Evolutionary conservation across 352 stramenopile species (phyloP), one percentile per base, ranked within the genome.

Genomic region (Thalassiosira ordinaria): DNA sequence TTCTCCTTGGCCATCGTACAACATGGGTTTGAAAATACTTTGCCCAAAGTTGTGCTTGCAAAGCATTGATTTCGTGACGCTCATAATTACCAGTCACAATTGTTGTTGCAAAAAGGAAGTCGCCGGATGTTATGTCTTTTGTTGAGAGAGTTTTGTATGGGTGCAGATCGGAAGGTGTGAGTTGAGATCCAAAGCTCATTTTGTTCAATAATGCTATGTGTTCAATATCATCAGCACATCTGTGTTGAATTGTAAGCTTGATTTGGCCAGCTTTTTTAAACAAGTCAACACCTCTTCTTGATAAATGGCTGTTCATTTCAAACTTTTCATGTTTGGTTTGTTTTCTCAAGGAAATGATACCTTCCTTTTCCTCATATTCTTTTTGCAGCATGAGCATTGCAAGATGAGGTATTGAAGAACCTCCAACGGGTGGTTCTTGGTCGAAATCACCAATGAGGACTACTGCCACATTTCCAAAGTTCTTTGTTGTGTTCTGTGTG

Each of bases 401-500:
- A 3, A 72, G 60, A 6, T 65, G 69, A 22, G 69, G 69, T 14
- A 78, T 9, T 18, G 69, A 78, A 18, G 69, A 78, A 51, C 69
- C 69, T 24, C 69, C 69, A 27, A 78, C 71, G 31, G 69, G 69
- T 62, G 57, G 46, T 31, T 78, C 59, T 47, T 81, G 73, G 41
- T 81, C 62, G 24, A 81, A 81, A 47, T 81, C 73, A 35, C 73
- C 73, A 53, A 75, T 16, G 63, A 81, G 56, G 14, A 81, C 27
- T 2, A 81, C 24, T 29, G 63, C 52, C 33, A 71, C 24, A 35
- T 63, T 63, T 46, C 53, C 73, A 65, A 81, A 81, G n/a, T 39
- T 49, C 47, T 73, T 75, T 6, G 69, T n/a, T 27, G 33, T 37
- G 37, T 22, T 46, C 53, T 74, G 47, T 13, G 27, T 63, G n/a